phyloP scores from a whole-genome alignment of 179 eudicot genomes.

The Carnegiea gigantea region DNA sequence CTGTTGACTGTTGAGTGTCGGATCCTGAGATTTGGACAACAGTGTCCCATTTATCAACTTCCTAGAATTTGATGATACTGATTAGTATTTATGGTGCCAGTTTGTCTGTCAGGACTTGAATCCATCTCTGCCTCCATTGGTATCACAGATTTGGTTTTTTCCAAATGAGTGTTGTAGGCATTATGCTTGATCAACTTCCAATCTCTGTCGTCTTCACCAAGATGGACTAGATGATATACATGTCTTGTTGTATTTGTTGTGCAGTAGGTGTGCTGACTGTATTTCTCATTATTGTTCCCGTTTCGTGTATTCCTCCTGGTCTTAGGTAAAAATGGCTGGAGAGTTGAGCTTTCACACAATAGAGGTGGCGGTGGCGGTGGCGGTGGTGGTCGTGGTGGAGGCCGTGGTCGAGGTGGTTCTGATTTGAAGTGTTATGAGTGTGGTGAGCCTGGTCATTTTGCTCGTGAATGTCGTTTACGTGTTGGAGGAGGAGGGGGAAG shows the following conservation, averaged over 20 bases:
- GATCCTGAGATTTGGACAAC: too few relatives aligned
- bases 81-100: too few relatives aligned
- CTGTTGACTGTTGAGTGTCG: too few relatives aligned
- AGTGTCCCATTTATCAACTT: too few relatives aligned
- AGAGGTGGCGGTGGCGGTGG: conserved; percentile 63
- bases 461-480: conserved; percentile 88
- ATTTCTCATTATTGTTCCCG: background rate
- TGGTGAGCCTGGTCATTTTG: conserved; percentile 99
- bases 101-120: too few relatives aligned
- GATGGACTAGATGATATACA: background rate
- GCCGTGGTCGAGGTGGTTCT: conserved; percentile 91
- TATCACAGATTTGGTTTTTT: background rate
- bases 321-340: conserved; percentile 95
- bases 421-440: conserved; percentile 98
- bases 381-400: conserved; percentile 73
- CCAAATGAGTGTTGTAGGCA: background rate
- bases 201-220: background rate
- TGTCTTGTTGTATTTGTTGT: background rate
- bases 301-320: background rate
- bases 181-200: background rate
- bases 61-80: too few relatives aligned
- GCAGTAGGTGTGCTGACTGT: background rate
- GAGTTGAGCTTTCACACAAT: conserved; percentile 96
- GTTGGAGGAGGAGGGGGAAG: conserved; percentile 51
- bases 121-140: background rate